Percentiles rank a stretch among this genome's conserved stretches.
phyloP scores from a whole-genome alignment of 805 yeast species.

The Saturnispora quitensis region DNA sequence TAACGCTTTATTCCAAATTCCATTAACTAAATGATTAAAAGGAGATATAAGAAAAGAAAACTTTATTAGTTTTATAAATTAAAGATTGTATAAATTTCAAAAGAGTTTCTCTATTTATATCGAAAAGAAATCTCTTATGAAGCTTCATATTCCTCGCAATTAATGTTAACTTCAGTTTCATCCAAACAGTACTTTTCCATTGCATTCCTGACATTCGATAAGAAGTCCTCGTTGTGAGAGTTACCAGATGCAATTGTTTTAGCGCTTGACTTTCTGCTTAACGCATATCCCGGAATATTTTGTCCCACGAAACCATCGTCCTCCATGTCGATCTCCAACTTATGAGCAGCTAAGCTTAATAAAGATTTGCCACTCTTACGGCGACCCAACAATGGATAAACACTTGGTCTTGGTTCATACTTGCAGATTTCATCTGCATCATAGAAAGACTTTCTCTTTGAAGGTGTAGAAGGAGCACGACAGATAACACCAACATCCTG shows the following conservation, averaged over 20 bases:
- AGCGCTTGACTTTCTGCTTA: slow-evolving; percentile 24
- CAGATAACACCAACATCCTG: slow-evolving; percentile 78
- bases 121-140: background rate
- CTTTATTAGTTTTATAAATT: background rate
- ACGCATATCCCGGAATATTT: slow-evolving; percentile 22
- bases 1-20: slow-evolving; percentile 79
- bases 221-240: slow-evolving; percentile 24
- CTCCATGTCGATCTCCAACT: slow-evolving; percentile 44
- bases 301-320: slow-evolving; percentile 44
- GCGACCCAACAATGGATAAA: slow-evolving; percentile 35
- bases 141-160: slow-evolving; percentile 48
- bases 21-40: slow-evolving; percentile 28
- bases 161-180: slow-evolving; percentile 33
- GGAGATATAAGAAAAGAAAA: background rate
- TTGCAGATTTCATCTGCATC: slow-evolving; percentile 30
- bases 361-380: slow-evolving; percentile 71
- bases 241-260: slow-evolving; percentile 21
- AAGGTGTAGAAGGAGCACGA: slow-evolving; percentile 35
- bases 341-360: slow-evolving; percentile 55
- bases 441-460: slow-evolving; percentile 21
- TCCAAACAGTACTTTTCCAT: slow-evolving; percentile 29
- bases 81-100: background rate
- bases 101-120: background rate
- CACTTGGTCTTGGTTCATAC: slow-evolving; percentile 37
- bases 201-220: slow-evolving; percentile 35